Evolutionary conservation across 805 yeast species (phyloP), one percentile per base, ranked within the genome.

Genomic region (Ogataea haglerorum): DNA sequence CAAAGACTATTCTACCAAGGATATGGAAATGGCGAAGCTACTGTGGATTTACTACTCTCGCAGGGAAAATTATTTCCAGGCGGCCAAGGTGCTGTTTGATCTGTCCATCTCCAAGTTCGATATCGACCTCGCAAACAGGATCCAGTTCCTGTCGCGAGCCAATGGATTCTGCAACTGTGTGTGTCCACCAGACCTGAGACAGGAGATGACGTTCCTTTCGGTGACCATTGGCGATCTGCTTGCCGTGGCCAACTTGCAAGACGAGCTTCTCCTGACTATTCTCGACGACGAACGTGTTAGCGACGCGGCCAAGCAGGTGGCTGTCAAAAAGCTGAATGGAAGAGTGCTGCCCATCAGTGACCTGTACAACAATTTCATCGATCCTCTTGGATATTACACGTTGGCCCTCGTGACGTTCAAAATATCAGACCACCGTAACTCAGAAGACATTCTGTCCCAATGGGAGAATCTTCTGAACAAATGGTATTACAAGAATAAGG

Each of bases 31-130:
- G 61, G 89, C 95, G 4, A 87, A 87, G 50, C 64, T 93, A 45
- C 67, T 93, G 42, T 91, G 98, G 95, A 73, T 83, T 34, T 91
- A 85, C 61, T 85, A 86, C 54, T 89, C 95, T 15, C 87, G 83
- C 60, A 77, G 85, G 48, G 87, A 83, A 33, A 76, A 82, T 45
- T 83, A 81, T 60, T 80, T 76, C 52, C 80, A 80, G 26, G 95
- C 98, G n/a, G 96, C 97, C 0, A 76, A 76, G 49, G 84, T 85
- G 16, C 68, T 88, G 35, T 84, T 83, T 53, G 73, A 78, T 5
- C 67, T 93, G 42, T 83, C 96, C 0, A 67, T 80, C 15, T 83
- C 95, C 13, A 82, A 79, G 38, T 87, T 88, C 60, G 73, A 75
- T 9, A 69, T 91, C 36, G 66, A 74, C 26, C 71, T 91, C 43